Conservation (phyloP, 306 rosid genomes). For the Gastrolobium villosum region DNA sequence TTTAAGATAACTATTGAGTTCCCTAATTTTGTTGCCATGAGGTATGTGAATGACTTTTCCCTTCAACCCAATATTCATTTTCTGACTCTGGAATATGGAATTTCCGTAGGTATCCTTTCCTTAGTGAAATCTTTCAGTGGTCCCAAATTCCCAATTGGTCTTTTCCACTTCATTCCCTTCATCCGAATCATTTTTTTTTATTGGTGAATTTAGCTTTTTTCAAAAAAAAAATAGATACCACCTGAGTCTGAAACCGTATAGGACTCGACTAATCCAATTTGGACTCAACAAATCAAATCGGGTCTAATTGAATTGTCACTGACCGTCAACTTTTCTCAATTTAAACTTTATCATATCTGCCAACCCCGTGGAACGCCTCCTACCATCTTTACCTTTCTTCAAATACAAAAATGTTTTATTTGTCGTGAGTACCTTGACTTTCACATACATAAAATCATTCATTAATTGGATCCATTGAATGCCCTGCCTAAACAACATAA, state of each 20-base stretch:
- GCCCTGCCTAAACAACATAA: conserved; percentile 13
- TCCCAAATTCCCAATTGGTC: background rate
- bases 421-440: conserved; percentile 52
- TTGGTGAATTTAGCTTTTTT: no score
- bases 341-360: background rate
- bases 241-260: no score
- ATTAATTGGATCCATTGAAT: conserved; percentile 20
- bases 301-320: no score
- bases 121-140: background rate
- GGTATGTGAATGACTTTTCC: conserved; percentile 12
- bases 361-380: conserved; percentile 11
- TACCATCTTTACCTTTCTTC: conserved; percentile 7
- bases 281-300: no score
- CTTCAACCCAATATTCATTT: conserved; percentile 7
- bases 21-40: background rate
- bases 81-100: background rate
- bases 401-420: background rate
- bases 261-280: no score
- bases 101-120: background rate
- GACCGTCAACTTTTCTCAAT: background rate
- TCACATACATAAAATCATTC: background rate
- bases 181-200: background rate
- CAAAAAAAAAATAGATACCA: no score
- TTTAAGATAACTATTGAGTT: conserved; percentile 27
- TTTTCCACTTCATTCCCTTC: background rate